Evolutionary conservation across 2,329 filamentous ascomycete species (phyloP), one percentile per base, ranked within the genome.

Genomic region (Mycocentrospora acerina): DNA sequence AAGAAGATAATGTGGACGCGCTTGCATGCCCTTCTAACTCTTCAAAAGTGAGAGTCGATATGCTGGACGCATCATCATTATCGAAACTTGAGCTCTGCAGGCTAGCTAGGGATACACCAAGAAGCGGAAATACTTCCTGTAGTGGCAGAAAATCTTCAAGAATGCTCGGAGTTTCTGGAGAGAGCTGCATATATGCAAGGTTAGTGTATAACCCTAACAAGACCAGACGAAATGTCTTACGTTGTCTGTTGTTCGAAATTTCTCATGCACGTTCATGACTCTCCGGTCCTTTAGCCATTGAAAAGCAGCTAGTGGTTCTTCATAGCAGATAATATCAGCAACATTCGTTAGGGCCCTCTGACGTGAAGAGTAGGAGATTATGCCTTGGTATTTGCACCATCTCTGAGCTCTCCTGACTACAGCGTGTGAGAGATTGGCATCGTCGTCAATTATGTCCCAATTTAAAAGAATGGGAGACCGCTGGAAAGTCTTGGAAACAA

Each of bases 341-440:
- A 62, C 47, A 30, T 57, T 51, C 2, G 35, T 59, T 10, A 66
- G 27, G 13, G 61, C 57, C 13, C 49, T 42, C 17, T 51, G 50
- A 11, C 60, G 48, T 4, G 48, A 42, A 25, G 66, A 50, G 35
- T 57, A 66, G 2, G 54, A 52, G 9, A 64, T 40, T 1, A 62
- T 64, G 6, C 64, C 64, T 35, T 68, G 64, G 35, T 68, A 68
- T 28, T 42, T 60, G 34, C 61, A 66, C 64, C 64, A 68, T 55
- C 59, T 61, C 33, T 63, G 64, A 8, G 59, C 57, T 46, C 64
- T 55, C 33, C 61, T 51, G 3, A 60, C 52, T 3, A 67, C 62
- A 24, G 64, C 64, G 44, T 66, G 64, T 8, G 64, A 67, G 6
- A 67, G 31, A 8, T 57, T 44, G 5, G 45, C 60, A 18, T 61